phyloP scores from a whole-genome alignment of 2,329 filamentous ascomycete genomes.

The Curvularia verruculosa region DNA sequence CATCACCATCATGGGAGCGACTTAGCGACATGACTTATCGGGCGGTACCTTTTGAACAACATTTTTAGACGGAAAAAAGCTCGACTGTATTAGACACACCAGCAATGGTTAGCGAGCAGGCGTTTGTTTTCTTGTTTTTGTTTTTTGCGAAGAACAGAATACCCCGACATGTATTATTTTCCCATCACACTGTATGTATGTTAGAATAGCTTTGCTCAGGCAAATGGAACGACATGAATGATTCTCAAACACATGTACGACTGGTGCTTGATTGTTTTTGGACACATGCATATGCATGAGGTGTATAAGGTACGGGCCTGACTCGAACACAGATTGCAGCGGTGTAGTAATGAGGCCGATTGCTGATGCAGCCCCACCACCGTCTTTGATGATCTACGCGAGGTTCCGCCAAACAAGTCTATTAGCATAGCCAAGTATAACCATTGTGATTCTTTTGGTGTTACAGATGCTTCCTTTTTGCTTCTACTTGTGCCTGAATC shows the following conservation, averaged over 20 bases:
- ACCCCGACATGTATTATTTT: constrained; percentile 27
- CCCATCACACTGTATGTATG: constrained; percentile 10
- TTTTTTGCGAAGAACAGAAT: constrained; percentile 29
- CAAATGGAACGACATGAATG: constrained; percentile 8
- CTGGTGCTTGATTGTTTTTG: constrained; percentile 11
- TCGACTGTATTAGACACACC: constrained; percentile 20
- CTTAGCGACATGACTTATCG: constrained; percentile 17
- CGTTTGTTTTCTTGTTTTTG: constrained; percentile 22
- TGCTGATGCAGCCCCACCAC: neutral
- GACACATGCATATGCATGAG: constrained; percentile 6
- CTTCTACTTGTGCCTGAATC: constrained; percentile 14
- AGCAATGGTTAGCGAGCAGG: constrained; percentile 32
- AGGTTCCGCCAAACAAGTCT: constrained; percentile 4
- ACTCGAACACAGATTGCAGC: constrained; percentile 1
- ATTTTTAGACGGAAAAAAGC: constrained; percentile 29
- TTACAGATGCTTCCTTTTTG: constrained; percentile 18
- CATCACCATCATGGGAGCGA: constrained; percentile 11
- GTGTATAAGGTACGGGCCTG: neutral
- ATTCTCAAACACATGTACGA: constrained; percentile 3
- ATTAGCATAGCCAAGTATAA: constrained; percentile 1
- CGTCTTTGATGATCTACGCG: neutral
- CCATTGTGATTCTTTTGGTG: constrained; percentile 1
- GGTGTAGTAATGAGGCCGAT: constrained; percentile 5
- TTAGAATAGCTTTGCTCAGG: constrained; percentile 20
- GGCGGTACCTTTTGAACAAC: constrained; percentile 18